These are phyloP conservation scores for Ogataea kodamae DNA, from an alignment of 805 yeast species.

Conservation along the genomic window DNA sequence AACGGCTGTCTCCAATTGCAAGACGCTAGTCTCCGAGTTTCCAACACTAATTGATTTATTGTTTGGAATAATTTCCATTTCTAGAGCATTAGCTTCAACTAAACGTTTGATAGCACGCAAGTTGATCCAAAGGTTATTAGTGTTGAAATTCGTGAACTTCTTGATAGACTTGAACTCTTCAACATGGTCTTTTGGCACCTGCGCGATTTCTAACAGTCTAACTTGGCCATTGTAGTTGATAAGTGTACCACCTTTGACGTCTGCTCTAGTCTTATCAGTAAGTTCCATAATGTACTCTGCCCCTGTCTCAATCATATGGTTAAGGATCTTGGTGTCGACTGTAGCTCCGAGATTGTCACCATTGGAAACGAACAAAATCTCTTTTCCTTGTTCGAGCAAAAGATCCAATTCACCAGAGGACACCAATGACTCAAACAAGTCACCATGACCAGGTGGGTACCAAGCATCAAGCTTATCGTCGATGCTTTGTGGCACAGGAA, in stretches of 20 bases:
- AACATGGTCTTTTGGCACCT: conserved; percentile 96
- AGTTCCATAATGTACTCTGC: conserved; percentile 98
- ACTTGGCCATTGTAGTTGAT: conserved; percentile 94
- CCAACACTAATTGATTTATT: conserved; percentile 79
- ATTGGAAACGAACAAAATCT: conserved; percentile 89
- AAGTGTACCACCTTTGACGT: conserved; percentile 98
- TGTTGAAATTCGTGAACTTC: conserved; percentile 96
- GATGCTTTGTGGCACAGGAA: conserved; percentile 82
- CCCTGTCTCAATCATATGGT: conserved; percentile 87
- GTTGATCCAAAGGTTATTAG: conserved; percentile 97
- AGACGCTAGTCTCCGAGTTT: conserved; percentile 71
- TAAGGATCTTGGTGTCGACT: conserved; percentile 83
- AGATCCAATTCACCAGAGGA: conserved; percentile 90
- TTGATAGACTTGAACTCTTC: conserved; percentile 98
- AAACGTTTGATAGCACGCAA: conserved; percentile 90
- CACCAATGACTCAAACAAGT: conserved; percentile 84
- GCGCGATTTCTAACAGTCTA: conserved; percentile 92
- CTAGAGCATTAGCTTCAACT: conserved; percentile 76
- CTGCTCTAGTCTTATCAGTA: conserved; percentile 98
- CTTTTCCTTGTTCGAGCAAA: conserved; percentile 89
- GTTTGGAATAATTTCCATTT: conserved; percentile 95
- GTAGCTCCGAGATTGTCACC: conserved; percentile 99
- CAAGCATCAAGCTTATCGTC: conserved; percentile 80
- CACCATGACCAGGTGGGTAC: conserved; percentile 99
- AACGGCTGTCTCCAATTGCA: conserved; percentile 97